Evolutionary conservation across 768 basidiomycete species (phyloP).

Genomic region (Russula ochroleuca): DNA sequence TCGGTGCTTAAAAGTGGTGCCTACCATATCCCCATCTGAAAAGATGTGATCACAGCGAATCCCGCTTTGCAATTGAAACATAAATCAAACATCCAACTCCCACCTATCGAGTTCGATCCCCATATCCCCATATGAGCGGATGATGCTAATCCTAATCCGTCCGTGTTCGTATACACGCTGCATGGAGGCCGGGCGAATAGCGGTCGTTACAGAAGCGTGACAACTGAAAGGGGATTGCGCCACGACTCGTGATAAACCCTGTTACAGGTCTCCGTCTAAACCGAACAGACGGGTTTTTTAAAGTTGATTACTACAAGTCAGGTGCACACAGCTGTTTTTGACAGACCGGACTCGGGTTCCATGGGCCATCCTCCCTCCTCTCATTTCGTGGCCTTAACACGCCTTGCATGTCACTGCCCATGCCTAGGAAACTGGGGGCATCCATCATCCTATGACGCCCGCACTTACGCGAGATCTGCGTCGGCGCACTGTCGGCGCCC

Average conservation of each 20-base stretch:
- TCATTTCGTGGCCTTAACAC: not conserved
- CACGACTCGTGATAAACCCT: not conserved
- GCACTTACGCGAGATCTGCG: not conserved
- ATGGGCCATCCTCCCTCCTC: not conserved
- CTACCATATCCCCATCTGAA: too few species aligned
- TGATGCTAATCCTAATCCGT: constrained; percentile 11
- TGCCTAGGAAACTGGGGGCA: not conserved
- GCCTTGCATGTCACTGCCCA: not conserved
- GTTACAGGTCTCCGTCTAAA: not conserved
- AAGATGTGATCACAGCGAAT: not conserved
- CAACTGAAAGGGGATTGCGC: not conserved
- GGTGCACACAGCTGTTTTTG: too few species aligned
- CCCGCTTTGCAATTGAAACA: not conserved
- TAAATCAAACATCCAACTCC: not conserved
- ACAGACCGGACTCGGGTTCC: too few species aligned
- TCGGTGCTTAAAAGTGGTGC: not conserved
- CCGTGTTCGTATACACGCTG: not conserved
- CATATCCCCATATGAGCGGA: not conserved
- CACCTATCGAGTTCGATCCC: not conserved
- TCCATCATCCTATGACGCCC: not conserved
- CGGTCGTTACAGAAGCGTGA: not conserved
- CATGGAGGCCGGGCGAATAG: too few species aligned
- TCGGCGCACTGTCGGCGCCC: constrained; percentile 15
- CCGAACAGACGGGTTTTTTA: not conserved
- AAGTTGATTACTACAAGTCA: not conserved